Evolutionary conservation across 2,329 filamentous ascomycete species (phyloP).

Genomic region (Davidsoniella eucalypti): DNA sequence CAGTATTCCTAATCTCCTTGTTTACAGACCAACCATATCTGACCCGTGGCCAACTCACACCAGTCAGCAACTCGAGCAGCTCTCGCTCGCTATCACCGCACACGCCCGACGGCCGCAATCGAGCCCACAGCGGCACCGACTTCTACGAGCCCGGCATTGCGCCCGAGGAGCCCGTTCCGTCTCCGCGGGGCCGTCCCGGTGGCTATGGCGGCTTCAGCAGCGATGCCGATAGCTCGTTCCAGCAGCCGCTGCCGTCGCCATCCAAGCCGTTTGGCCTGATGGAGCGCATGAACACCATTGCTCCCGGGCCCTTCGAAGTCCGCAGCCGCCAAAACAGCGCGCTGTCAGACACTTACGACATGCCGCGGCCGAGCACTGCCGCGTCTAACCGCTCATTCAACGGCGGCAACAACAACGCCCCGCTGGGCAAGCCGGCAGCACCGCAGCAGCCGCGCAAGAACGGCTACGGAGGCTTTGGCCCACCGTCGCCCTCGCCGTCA

Average conservation of each 20-base stretch:
- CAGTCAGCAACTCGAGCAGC: constrained; percentile 42
- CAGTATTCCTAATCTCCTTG: background rate
- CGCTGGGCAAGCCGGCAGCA: constrained; percentile 19
- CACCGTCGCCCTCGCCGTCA: constrained; percentile 23
- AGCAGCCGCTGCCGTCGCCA: constrained; percentile 33
- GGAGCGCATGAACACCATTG: constrained; percentile 47
- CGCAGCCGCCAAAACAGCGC: constrained; percentile 20
- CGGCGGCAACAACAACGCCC: constrained; percentile 18
- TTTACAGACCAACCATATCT: constrained; percentile 35
- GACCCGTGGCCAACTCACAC: constrained; percentile 43
- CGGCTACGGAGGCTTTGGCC: constrained; percentile 42
- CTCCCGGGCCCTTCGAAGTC: constrained; percentile 48
- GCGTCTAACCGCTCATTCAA: constrained; percentile 19
- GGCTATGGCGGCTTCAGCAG: constrained; percentile 34
- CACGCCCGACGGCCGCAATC: constrained; percentile 32
- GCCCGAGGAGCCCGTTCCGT: constrained; percentile 24
- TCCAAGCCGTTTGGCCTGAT: constrained; percentile 26
- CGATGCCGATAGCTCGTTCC: constrained; percentile 20
- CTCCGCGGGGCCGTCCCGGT: constrained; percentile 24
- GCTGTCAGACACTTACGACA: constrained; percentile 14
- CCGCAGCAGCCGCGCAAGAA: constrained; percentile 26
- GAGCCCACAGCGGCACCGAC: constrained; percentile 27
- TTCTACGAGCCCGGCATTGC: constrained; percentile 31
- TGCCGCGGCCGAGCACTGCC: constrained; percentile 18
- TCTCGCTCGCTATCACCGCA: constrained; percentile 48